Percentiles rank a stretch among this genome's conserved stretches.
Evolutionary conservation across 257 asterid species (phyloP).

Genomic region (Rauvolfia tetraphylla): DNA sequence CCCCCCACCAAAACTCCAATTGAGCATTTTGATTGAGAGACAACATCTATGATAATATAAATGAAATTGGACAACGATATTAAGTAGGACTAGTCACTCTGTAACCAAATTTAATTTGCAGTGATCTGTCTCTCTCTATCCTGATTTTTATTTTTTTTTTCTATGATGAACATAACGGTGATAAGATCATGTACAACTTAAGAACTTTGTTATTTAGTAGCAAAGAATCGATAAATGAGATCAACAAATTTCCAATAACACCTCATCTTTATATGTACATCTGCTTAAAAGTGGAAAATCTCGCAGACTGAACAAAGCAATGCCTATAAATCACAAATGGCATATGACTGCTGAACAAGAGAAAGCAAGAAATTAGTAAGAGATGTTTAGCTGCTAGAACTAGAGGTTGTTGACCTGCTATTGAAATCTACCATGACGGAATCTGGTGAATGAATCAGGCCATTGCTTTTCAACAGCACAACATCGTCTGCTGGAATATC

Average conservation of each 20-base stretch:
- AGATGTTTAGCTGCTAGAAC: slow-evolving; percentile 17
- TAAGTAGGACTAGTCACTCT: neutral
- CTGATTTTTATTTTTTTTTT: neutral
- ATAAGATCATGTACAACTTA: neutral
- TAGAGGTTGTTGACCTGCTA: slow-evolving; percentile 25
- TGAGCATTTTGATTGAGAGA: too few species aligned
- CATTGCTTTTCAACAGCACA: slow-evolving; percentile 22
- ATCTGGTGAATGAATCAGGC: slow-evolving; percentile 24
- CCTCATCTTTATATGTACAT: slow-evolving; percentile 23
- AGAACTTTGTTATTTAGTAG: neutral
- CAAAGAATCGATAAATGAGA: slow-evolving; percentile 7
- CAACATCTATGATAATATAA: neutral
- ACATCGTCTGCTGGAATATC: slow-evolving; percentile 39
- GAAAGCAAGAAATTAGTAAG: neutral
- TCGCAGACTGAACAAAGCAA: neutral
- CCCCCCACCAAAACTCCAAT: too few species aligned
- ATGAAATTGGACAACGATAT: neutral
- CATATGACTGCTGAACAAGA: neutral
- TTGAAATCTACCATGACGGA: slow-evolving; percentile 20
- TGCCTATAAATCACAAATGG: slow-evolving; percentile 8
- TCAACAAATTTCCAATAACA: neutral
- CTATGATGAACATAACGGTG: neutral
- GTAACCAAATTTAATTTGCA: too few species aligned
- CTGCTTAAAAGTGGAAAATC: neutral
- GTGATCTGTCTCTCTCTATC: too few species aligned